phyloP scores from a whole-genome alignment of 176 grass and related monocot species.

The Guadua angustifolia region DNA sequence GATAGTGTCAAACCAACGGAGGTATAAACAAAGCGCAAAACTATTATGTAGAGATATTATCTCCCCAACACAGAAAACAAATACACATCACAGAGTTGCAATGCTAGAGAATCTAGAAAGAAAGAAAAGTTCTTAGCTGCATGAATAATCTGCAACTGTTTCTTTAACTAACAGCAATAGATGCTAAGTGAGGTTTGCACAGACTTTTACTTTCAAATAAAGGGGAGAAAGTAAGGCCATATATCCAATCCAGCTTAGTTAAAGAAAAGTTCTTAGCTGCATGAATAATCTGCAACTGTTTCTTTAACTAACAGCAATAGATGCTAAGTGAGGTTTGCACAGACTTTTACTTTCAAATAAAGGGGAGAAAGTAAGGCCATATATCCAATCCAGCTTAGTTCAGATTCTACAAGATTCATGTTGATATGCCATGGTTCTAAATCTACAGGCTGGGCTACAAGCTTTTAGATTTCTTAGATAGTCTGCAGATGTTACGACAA shows the following conservation, averaged over 20 bases:
- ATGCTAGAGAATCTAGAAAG: neutral
- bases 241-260: neutral
- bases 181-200: constrained; percentile 4
- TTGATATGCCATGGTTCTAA: constrained; percentile 16
- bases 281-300: neutral
- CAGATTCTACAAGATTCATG: constrained; percentile 19
- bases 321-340: constrained; percentile 4
- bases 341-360: neutral
- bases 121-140: neutral
- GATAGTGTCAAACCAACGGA: neutral
- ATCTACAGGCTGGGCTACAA: neutral
- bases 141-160: neutral
- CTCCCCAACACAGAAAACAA: constrained; percentile 13
- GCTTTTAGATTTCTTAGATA: constrained; percentile 7
- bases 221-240: neutral
- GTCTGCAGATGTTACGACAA: neutral
- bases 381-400: neutral
- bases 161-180: neutral
- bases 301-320: neutral
- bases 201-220: neutral
- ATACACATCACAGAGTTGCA: neutral
- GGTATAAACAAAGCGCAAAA: neutral
- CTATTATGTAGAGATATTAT: neutral
- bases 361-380: neutral
- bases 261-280: neutral